phyloP scores from a whole-genome alignment of 1,139 yeast genomes.

The Candida sojae region DNA sequence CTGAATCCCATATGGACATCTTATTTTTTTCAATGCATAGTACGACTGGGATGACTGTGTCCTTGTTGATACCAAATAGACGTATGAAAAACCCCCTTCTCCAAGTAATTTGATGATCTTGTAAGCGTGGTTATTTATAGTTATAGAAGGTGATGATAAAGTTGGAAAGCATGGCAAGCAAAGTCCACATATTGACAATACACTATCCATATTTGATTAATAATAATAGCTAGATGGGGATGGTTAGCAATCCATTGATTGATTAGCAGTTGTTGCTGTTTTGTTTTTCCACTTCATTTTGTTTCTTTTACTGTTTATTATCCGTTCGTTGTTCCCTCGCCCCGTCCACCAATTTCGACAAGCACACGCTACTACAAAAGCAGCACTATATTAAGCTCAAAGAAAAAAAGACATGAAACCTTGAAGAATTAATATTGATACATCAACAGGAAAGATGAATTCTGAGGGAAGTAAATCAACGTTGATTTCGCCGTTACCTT shows the following conservation, averaged over 20 bases:
- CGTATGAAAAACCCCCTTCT: constrained; percentile 89
- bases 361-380: too few species aligned
- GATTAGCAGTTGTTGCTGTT: background rate
- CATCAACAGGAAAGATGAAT: background rate
- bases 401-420: background rate
- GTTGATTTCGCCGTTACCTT: constrained; percentile 7
- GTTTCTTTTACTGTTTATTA: background rate
- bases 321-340: background rate
- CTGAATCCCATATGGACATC: constrained; percentile 85
- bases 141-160: constrained; percentile 45
- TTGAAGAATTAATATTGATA: too few species aligned
- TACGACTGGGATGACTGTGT: constrained; percentile 40
- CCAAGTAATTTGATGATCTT: constrained; percentile 72
- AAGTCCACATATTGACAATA: constrained; percentile 25
- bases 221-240: background rate
- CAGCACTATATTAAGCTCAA: background rate
- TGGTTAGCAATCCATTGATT: background rate
- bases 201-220: constrained; percentile 22
- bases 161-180: constrained; percentile 48
- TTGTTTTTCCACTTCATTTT: background rate
- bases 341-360: too few species aligned
- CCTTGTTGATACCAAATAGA: constrained; percentile 62
- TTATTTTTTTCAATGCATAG: constrained; percentile 80
- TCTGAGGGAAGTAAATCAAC: background rate
- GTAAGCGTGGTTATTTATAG: constrained; percentile 53